Conservation (phyloP, 2,329 filamentous ascomycete genomes). For the Aspergillus oerlinghausenensis region DNA sequence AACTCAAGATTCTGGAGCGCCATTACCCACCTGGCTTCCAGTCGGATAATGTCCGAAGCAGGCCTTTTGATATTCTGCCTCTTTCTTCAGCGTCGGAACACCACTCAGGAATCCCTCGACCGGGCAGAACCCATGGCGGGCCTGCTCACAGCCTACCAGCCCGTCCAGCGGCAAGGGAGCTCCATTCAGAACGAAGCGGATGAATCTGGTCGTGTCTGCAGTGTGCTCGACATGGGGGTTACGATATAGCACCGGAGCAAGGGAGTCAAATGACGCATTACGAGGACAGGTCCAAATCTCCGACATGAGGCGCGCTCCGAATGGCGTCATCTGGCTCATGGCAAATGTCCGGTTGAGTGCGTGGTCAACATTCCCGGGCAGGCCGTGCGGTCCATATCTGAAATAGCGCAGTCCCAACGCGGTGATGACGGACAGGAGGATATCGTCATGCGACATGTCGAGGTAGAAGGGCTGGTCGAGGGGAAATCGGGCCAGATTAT, state of each 20-base stretch:
- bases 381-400: constrained; percentile 24
- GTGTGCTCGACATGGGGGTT: constrained; percentile 21
- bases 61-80: constrained; percentile 2
- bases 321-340: constrained; percentile 40
- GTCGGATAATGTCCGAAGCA: constrained; percentile 2
- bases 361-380: constrained; percentile 25
- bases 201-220: constrained; percentile 18
- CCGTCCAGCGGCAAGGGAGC: constrained; percentile 26
- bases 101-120: background rate
- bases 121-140: background rate
- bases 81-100: constrained; percentile 1
- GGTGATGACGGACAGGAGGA: constrained; percentile 64
- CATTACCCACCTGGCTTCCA: background rate
- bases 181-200: constrained; percentile 30
- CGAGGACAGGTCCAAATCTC: constrained; percentile 52
- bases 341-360: constrained; percentile 42
- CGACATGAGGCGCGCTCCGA: constrained; percentile 51
- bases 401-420: constrained; percentile 66
- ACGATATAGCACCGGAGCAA: constrained; percentile 33
- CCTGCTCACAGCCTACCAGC: constrained; percentile 8
- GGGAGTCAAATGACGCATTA: constrained; percentile 24
- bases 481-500: constrained; percentile 64
- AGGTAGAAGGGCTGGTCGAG: constrained; percentile 69
- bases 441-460: constrained; percentile 75
- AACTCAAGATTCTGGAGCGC: background rate